Conservation (phyloP, 2,329 filamentous ascomycete genomes). For the Fusarium acutatum region DNA sequence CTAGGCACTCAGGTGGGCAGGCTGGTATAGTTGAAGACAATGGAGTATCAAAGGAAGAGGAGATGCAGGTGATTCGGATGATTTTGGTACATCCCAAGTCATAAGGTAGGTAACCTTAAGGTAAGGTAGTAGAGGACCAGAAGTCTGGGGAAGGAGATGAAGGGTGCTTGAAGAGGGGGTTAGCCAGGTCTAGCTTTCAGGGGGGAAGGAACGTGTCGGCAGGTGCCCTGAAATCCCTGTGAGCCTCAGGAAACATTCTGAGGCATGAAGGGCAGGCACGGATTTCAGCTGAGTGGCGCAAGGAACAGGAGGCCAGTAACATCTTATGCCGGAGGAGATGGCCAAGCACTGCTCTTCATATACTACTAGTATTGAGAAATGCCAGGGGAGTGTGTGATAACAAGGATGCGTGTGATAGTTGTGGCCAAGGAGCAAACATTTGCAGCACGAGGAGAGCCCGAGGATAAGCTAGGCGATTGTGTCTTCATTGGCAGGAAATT, state of each 20-base stretch:
- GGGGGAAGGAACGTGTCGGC: conserved; percentile 9
- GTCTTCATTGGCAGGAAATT: neutral
- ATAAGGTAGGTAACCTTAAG: neutral
- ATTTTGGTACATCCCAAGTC: neutral
- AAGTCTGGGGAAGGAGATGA: conserved; percentile 7
- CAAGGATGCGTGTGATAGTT: neutral
- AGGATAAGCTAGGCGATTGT: neutral
- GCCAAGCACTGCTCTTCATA: neutral
- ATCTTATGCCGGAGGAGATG: neutral
- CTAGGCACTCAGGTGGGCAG: neutral
- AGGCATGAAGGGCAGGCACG: neutral
- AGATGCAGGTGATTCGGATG: neutral
- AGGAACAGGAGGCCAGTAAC: neutral
- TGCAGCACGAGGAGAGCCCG: neutral
- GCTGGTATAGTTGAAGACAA: neutral
- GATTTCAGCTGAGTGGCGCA: neutral
- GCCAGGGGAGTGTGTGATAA: neutral
- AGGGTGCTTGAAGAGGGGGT: neutral
- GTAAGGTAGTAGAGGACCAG: neutral
- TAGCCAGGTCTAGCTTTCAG: neutral
- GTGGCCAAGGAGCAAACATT: neutral
- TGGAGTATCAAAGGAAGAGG: neutral
- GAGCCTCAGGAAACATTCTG: conserved; percentile 16
- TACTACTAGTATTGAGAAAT: neutral
- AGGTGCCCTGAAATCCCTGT: neutral